phyloP scores from a whole-genome alignment of 805 yeast species.

The Yarrowia sp. region DNA sequence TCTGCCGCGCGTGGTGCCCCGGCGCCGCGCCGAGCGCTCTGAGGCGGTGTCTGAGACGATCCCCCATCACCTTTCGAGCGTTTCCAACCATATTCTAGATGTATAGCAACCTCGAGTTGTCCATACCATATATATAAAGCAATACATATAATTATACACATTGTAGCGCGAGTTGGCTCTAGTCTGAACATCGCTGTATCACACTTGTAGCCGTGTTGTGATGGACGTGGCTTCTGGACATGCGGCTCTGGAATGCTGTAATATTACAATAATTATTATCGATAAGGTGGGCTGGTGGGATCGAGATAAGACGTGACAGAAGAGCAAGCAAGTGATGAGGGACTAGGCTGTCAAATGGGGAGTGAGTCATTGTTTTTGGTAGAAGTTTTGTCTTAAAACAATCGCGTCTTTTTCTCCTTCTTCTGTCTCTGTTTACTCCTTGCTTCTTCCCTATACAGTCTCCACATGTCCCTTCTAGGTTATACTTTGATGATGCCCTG shows the following conservation, averaged over 20 bases:
- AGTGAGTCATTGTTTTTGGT: neutral
- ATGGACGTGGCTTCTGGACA: too few relatives aligned
- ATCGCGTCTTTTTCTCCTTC: neutral
- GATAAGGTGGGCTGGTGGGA: neutral
- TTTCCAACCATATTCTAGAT: too few relatives aligned
- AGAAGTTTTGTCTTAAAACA: neutral
- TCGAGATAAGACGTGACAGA: neutral
- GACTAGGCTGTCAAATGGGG: neutral
- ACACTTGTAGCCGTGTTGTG: too few relatives aligned
- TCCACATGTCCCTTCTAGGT: neutral
- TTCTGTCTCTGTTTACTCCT: neutral
- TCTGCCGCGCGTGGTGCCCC: neutral
- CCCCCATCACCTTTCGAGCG: too few relatives aligned
- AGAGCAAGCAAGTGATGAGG: neutral
- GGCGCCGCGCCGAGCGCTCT: too few relatives aligned
- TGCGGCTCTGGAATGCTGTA: neutral
- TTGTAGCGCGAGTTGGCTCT: too few relatives aligned
- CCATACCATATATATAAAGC: neutral
- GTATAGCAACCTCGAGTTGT: constrained; percentile 11
- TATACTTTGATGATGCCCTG: constrained; percentile 1
- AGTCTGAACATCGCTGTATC: too few relatives aligned
- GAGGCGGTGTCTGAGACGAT: neutral
- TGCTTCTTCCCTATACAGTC: neutral
- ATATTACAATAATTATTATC: neutral
- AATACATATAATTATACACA: neutral